Percentiles rank a stretch among this genome's conserved stretches.
phyloP scores from a whole-genome alignment of 495 filamentous ascomycete genomes.

The Xylaria sp. region DNA sequence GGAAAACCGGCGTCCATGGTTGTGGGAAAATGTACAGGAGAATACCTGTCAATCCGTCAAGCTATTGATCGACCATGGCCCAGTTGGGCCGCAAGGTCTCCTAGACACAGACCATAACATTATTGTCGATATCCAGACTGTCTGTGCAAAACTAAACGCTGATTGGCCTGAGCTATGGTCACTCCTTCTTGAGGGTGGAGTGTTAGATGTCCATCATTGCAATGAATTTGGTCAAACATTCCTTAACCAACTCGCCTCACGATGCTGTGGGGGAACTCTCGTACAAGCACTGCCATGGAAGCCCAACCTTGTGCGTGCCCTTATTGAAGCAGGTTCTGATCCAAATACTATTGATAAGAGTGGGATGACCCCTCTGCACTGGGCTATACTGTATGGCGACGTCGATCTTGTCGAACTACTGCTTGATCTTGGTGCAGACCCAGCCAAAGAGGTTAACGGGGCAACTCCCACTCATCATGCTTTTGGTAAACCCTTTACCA shows the following conservation, averaged over 20 bases:
- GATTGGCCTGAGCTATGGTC: not conserved
- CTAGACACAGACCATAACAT: not conserved
- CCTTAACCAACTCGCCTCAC: not conserved
- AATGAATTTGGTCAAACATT: constrained; percentile 10
- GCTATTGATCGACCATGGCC: not conserved
- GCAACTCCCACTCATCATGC: not conserved
- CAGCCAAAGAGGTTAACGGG: not conserved
- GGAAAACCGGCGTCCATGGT: not conserved
- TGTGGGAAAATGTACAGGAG: not conserved
- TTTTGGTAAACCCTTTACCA: not conserved
- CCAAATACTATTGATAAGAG: constrained; percentile 3
- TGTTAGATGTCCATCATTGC: not conserved
- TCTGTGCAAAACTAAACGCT: not conserved
- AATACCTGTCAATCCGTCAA: not conserved
- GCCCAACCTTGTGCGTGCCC: not conserved
- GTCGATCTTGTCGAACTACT: not conserved
- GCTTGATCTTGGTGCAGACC: constrained; percentile 5
- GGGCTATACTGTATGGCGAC: not conserved
- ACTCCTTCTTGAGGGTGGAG: not conserved
- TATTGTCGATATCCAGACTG: not conserved
- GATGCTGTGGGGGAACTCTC: not conserved
- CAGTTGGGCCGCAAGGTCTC: not conserved
- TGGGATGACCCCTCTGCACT: not conserved
- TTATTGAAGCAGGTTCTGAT: not conserved
- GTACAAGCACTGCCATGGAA: not conserved